Conservation (phyloP, 2,329 filamentous ascomycete species). For the Dothistroma pini region DNA sequence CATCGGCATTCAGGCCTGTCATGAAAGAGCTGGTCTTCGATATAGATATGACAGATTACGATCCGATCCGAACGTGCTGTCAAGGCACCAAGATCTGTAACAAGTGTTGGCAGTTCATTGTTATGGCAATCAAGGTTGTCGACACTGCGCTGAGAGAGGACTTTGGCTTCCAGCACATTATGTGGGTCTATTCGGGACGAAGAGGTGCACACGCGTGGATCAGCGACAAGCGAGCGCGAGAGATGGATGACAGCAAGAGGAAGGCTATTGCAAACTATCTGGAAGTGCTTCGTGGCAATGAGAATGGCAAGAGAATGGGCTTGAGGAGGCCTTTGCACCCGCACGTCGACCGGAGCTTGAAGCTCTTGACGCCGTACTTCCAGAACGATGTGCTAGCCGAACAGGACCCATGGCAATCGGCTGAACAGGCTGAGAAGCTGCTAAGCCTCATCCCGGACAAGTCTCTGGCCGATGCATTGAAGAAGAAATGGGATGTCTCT, state of each 20-base stretch:
- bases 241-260: slow-evolving; percentile 80
- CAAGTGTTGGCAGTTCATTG: slow-evolving; percentile 96
- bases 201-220: slow-evolving; percentile 98
- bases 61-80: slow-evolving; percentile 94
- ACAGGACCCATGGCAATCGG: slow-evolving; percentile 78
- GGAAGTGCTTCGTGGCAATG: slow-evolving; percentile 81
- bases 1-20: slow-evolving; percentile 76
- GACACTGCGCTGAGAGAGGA: slow-evolving; percentile 85
- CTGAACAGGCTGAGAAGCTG: slow-evolving; percentile 70
- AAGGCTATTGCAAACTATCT: slow-evolving; percentile 84
- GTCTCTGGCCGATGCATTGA: slow-evolving; percentile 69
- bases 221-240: slow-evolving; percentile 81
- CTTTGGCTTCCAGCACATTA: slow-evolving; percentile 93
- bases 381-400: slow-evolving; percentile 73
- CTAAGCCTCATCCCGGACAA: slow-evolving; percentile 82
- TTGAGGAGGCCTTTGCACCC: slow-evolving; percentile 81
- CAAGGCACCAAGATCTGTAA: slow-evolving; percentile 87
- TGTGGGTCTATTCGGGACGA: slow-evolving; percentile 98
- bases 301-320: slow-evolving; percentile 81
- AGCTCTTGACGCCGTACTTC: slow-evolving; percentile 81
- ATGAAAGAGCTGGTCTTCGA: slow-evolving; percentile 97
- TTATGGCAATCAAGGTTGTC: slow-evolving; percentile 93
- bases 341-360: slow-evolving; percentile 79
- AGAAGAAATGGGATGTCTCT: slow-evolving; percentile 85
- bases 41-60: slow-evolving; percentile 99